These are phyloP conservation scores for Artemisia argyi DNA, from an alignment of 129 eudicot species.

Conservation along the genomic window DNA sequence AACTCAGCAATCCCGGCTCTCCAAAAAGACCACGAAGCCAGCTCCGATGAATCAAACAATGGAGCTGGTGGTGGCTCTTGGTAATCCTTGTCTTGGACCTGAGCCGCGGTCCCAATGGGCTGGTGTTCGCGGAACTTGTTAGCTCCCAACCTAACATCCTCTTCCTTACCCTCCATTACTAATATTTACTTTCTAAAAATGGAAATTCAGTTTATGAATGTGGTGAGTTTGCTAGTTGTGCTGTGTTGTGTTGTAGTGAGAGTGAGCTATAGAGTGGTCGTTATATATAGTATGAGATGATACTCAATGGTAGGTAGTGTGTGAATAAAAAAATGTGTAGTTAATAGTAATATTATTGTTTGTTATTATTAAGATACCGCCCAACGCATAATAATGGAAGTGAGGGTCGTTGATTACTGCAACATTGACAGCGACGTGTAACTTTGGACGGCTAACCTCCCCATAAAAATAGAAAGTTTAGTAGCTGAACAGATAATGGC, in stretches of 20 bases:
- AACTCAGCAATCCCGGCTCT: constrained; percentile 91
- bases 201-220: too few relatives aligned
- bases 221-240: constrained; percentile 1
- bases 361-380: constrained; percentile 23
- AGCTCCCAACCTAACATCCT: constrained; percentile 79
- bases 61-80: constrained; percentile 91
- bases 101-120: constrained; percentile 84
- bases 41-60: constrained; percentile 69
- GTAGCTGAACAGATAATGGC: constrained; percentile 10
- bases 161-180: constrained; percentile 69
- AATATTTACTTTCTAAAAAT: neutral
- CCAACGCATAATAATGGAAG: constrained; percentile 27
- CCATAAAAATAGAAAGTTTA: neutral
- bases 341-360: too few relatives aligned
- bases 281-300: too few relatives aligned
- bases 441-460: constrained; percentile 31
- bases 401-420: neutral
- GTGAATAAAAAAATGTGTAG: neutral
- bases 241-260: neutral
- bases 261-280: too few relatives aligned
- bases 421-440: constrained; percentile 26
- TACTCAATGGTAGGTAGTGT: neutral
- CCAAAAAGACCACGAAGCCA: constrained; percentile 80
- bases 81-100: constrained; percentile 75
- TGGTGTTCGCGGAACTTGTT: constrained; percentile 79